Evolutionary conservation across 345 rosid species (phyloP).

Genomic region (Abelmoschus esculentus): DNA sequence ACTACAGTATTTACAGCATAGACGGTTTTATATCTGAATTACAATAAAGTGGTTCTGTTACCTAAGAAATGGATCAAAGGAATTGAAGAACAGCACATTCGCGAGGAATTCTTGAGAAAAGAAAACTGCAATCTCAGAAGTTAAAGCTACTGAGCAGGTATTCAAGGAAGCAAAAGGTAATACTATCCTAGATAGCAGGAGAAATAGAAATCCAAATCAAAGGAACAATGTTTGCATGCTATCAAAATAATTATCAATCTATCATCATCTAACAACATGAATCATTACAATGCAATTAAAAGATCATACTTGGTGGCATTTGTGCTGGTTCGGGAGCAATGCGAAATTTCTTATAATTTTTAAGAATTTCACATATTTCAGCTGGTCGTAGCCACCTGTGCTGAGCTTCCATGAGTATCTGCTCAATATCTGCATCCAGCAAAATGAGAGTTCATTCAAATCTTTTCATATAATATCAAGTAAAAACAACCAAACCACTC

Average conservation of each 20-base stretch:
- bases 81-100: background rate
- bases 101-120: background rate
- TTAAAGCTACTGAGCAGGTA: background rate
- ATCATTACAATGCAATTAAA: background rate
- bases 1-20: background rate
- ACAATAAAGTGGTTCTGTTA: background rate
- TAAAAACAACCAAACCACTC: background rate
- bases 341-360: conserved; percentile 43
- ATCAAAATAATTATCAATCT: background rate
- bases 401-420: conserved; percentile 74
- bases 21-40: background rate
- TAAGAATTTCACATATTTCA: conserved; percentile 88
- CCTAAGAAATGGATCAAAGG: background rate
- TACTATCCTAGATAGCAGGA: background rate
- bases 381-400: conserved; percentile 91
- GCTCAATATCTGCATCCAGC: conserved; percentile 59
- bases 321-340: conserved; percentile 76
- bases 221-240: background rate
- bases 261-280: conserved; percentile 2
- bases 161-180: background rate
- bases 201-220: background rate
- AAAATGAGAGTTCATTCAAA: background rate
- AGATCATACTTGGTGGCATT: conserved; percentile 59
- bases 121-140: background rate
- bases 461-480: background rate